These are phyloP conservation scores for Nitzschia sp. DNA, from an alignment of 108 stramenopile genomes.

Conservation along the genomic window DNA sequence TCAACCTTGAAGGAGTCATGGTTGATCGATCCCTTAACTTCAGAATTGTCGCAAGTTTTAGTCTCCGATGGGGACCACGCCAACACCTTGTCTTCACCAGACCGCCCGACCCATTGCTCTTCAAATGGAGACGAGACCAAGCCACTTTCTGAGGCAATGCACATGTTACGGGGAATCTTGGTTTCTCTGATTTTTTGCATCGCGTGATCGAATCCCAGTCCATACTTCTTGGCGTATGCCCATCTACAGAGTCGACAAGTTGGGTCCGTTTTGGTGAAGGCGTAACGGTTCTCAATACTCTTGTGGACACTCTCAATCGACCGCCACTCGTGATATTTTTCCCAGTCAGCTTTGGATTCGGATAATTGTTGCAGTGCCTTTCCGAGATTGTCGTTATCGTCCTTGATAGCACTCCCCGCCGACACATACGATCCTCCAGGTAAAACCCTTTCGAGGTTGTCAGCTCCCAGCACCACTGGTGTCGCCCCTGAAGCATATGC, in stretches of 20 bases:
- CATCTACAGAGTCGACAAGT: slow-evolving; percentile 68
- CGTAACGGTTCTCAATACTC: slow-evolving; percentile 41
- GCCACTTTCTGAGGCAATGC: slow-evolving; percentile 22
- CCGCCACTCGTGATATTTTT: slow-evolving; percentile 70
- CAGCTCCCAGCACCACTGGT: slow-evolving; percentile 68
- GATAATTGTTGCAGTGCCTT: slow-evolving; percentile 41
- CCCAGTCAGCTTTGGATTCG: slow-evolving; percentile 50
- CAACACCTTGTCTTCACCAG: slow-evolving; percentile 14
- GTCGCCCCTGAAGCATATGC: slow-evolving; percentile 58
- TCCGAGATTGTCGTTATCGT: slow-evolving; percentile 40
- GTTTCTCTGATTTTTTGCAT: slow-evolving; percentile 46
- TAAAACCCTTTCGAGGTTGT: slow-evolving; percentile 54
- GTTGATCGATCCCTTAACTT: slow-evolving; percentile 5
- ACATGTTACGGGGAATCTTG: slow-evolving; percentile 40
- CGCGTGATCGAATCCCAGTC: slow-evolving; percentile 63
- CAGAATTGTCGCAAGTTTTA: slow-evolving; percentile 9
- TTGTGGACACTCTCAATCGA: slow-evolving; percentile 34
- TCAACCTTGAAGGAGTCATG: slow-evolving; percentile 23
- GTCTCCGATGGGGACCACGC: slow-evolving; percentile 14
- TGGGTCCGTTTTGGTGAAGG: slow-evolving; percentile 36
- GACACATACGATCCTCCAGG: slow-evolving; percentile 50
- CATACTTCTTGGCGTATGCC: slow-evolving; percentile 66
- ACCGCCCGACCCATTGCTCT: slow-evolving; percentile 44
- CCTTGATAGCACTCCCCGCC: slow-evolving; percentile 37
- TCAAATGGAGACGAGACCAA: slow-evolving; percentile 43